These are phyloP conservation scores for Talaromyces thailandensis DNA, from an alignment of 495 filamentous ascomycete genomes.

Conservation along the genomic window DNA sequence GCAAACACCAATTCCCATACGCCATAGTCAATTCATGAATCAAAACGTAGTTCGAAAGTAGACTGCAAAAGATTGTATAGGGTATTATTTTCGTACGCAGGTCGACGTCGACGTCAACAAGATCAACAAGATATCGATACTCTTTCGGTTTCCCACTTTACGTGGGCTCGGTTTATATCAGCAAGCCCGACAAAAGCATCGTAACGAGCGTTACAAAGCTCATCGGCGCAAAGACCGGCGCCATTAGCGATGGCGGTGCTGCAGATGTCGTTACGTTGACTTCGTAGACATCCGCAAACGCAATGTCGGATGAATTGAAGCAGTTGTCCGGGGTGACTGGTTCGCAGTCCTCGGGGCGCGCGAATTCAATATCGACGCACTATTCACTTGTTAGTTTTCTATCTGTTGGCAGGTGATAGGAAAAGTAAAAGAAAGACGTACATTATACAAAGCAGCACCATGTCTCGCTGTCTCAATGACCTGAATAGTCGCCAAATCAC, in stretches of 20 bases:
- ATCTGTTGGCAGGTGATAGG: background rate
- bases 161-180: background rate
- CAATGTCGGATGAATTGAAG: conserved; percentile 69
- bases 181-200: background rate
- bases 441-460: conserved; percentile 84
- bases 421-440: conserved; percentile 37
- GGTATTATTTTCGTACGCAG: background rate
- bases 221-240: background rate
- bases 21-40: background rate
- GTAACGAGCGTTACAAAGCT: background rate
- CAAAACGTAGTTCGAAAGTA: background rate
- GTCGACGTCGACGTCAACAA: background rate
- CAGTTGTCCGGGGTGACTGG: conserved; percentile 73
- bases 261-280: background rate
- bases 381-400: conserved; percentile 21
- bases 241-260: background rate
- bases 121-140: too few species aligned
- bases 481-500: conserved; percentile 92
- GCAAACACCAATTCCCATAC: background rate
- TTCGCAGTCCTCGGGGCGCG: conserved; percentile 60
- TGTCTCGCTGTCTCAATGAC: conserved; percentile 83
- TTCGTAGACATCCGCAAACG: conserved; percentile 63
- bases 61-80: background rate
- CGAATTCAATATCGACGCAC: conserved; percentile 90
- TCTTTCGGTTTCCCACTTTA: background rate